These are phyloP conservation scores for Anaeromyces robustus DNA, from an alignment of 192 early-diverging fungal species.

Conservation along the genomic window DNA sequence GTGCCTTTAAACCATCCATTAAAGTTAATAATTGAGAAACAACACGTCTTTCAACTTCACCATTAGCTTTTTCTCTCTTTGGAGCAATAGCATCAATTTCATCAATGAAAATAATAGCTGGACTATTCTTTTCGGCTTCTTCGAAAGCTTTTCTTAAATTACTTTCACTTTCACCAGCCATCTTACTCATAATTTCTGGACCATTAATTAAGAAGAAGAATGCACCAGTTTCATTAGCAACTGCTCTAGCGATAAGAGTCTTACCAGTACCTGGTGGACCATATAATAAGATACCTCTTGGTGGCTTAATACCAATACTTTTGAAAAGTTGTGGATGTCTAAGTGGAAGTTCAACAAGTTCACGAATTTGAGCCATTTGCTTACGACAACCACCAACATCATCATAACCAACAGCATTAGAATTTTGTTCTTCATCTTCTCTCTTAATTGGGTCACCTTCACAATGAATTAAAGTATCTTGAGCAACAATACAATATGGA, in stretches of 20 bases:
- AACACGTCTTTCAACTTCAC: slow-evolving; percentile 96
- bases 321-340: slow-evolving; percentile 98
- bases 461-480: slow-evolving; percentile 95
- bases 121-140: slow-evolving; percentile 94
- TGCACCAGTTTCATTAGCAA: slow-evolving; percentile 97
- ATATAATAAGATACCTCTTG: slow-evolving; percentile 93
- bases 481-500: slow-evolving; percentile 93
- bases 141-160: slow-evolving; percentile 98
- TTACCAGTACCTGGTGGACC: slow-evolving; percentile 99
- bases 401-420: slow-evolving; percentile 93
- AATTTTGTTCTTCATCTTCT: slow-evolving; percentile 89
- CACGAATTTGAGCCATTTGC: slow-evolving; percentile 98
- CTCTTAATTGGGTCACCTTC: slow-evolving; percentile 98
- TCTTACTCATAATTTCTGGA: slow-evolving; percentile 99
- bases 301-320: slow-evolving; percentile 97
- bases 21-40: slow-evolving; percentile 95
- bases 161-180: slow-evolving; percentile 96
- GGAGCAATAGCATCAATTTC: slow-evolving; percentile 98
- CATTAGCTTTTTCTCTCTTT: slow-evolving; percentile 96
- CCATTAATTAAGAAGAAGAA: slow-evolving; percentile 99
- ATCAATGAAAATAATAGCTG: slow-evolving; percentile 97
- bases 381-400: slow-evolving; percentile 97
- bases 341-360: slow-evolving; percentile 91
- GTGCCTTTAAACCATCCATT: slow-evolving; percentile 95
- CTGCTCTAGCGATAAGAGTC: slow-evolving; percentile 94